Base-by-base conservation (phyloP, 805 yeast species). In the Candida nanaspora region DNA sequence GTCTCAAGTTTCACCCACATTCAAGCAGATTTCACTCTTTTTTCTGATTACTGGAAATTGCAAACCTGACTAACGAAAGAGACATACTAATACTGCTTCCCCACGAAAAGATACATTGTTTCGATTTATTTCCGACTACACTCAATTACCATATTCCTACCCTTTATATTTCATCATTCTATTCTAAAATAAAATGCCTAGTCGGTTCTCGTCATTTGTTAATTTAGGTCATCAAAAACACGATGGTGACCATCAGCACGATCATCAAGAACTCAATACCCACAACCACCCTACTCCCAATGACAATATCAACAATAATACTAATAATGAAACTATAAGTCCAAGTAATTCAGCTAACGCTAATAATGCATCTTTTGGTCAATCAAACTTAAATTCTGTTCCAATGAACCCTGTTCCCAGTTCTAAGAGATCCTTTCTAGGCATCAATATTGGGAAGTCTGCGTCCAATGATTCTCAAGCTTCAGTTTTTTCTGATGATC, bases 341-440 rank as follows among this genome's bases (percentile, higher is more conserved):
- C 26, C 35, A 6, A 8, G n/a, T 6, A 13, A 11, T 19, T 31
- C 34, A 8, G 8, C 34, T n/a, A 16, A 11, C 16, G 5, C 4
- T 6, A 16, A 16, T 9, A 6, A 15, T 26, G 14, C n/a, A 25
- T 19, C 36, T 9, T 9, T 29, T n/a, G 3, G 29, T n/a, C 15
- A 19, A 15, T 9, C 22, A 11, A 18, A 19, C 8, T 14, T 18
- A 7, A 13, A 20, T 18, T 15, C 35, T 18, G 40, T 55, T 14
- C 39, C 52, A 25, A 51, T 55, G 56, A 45, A 34, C 22, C 52
- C 48, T 9, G 38, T 57, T 3, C 35, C 42, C 21, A 43, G 49
- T 20, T 56, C 62, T 8, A 51, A 52, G 40, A 48, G 59, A 21
- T 59, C 63, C 1, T 55, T 60, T 25, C 49, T 60, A 31, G 63